Conservation (phyloP, 148 eudicot genomes). For the Gaultheria prostrata region DNA sequence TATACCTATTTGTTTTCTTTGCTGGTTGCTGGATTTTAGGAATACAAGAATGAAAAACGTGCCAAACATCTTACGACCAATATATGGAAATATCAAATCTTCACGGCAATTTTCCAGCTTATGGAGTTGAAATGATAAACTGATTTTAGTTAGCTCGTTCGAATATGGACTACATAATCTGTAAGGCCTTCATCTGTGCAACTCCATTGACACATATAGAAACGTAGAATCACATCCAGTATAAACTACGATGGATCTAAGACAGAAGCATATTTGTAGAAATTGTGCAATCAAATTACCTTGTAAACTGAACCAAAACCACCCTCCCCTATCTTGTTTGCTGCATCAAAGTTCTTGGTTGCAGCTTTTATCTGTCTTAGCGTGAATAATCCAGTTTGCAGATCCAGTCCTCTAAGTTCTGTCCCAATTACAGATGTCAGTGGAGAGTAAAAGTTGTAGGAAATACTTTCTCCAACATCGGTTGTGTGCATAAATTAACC, state of each 20-base stretch:
- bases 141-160: background rate
- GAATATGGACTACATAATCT: background rate
- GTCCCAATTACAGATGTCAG: slow-evolving; percentile 17
- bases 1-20: background rate
- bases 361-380: slow-evolving; percentile 61
- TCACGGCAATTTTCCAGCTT: background rate
- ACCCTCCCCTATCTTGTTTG: slow-evolving; percentile 60
- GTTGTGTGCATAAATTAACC: background rate
- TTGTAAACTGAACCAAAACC: slow-evolving; percentile 61
- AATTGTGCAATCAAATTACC: slow-evolving; percentile 24
- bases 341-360: slow-evolving; percentile 54
- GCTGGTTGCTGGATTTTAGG: background rate
- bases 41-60: background rate
- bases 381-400: slow-evolving; percentile 52
- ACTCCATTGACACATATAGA: background rate
- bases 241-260: background rate
- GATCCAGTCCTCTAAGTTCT: slow-evolving; percentile 52
- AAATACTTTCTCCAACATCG: background rate
- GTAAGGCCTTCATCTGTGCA: background rate
- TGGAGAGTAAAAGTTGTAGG: background rate
- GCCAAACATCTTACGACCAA: background rate
- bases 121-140: background rate
- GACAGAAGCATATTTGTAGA: background rate
- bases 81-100: background rate
- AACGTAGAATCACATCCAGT: background rate